A percentile compares a stretch with the other conserved stretches of the same genome.
Evolutionary conservation across 129 eudicot genomes (phyloP).

Genomic region (Tagetes patula): DNA sequence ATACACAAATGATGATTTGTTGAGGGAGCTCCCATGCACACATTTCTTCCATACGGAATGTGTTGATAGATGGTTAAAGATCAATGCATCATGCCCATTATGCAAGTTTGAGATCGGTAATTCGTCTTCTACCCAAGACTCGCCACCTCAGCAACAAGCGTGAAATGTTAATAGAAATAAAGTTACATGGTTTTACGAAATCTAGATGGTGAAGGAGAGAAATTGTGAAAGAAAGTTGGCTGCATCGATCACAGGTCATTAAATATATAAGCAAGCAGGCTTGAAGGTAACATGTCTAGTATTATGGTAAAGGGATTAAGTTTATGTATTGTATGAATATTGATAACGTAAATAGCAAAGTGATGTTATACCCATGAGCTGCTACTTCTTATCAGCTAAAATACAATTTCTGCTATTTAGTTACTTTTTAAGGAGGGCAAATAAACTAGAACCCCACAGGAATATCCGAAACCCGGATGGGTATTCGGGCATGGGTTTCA

Average conservation of each 20-base stretch:
- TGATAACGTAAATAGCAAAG: not conserved
- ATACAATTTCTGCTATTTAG: no score
- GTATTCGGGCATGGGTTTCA: no score
- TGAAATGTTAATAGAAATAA: slow-evolving; percentile 11
- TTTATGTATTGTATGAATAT: no score
- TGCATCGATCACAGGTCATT: no score
- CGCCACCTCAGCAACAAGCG: slow-evolving; percentile 30
- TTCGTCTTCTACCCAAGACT: slow-evolving; percentile 29
- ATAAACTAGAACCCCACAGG: no score
- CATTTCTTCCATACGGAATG: slow-evolving; percentile 69
- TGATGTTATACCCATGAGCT: not conserved
- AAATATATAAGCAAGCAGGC: no score
- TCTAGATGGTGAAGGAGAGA: not conserved
- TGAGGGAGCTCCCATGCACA: slow-evolving; percentile 68
- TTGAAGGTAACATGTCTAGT: no score
- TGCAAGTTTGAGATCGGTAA: slow-evolving; percentile 57
- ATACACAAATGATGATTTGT: slow-evolving; percentile 52
- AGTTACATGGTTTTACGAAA: not conserved
- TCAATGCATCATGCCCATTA: slow-evolving; percentile 68
- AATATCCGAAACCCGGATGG: no score
- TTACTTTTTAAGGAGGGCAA: no score
- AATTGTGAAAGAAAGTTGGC: not conserved
- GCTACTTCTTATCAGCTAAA: not conserved
- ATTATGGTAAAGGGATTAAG: no score
- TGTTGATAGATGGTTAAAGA: slow-evolving; percentile 69